Evolutionary conservation across 176 grass and related monocot species (phyloP), one percentile per base, ranked within the genome.

Genomic region (Sorghum bicolor): DNA sequence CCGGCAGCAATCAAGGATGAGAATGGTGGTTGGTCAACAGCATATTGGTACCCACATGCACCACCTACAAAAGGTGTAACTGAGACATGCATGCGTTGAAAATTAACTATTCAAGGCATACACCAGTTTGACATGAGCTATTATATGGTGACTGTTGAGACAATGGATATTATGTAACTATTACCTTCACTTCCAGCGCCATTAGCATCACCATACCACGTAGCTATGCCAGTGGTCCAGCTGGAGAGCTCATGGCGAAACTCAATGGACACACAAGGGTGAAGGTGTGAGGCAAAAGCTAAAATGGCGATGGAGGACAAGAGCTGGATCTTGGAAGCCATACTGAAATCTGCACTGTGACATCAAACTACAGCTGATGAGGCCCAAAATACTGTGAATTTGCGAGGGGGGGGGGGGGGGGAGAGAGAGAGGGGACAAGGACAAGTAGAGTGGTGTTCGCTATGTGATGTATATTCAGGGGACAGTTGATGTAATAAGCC

Each of bases 1-100:
- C 94, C 94, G 0, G 94, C 94, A 9, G 94, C 89, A 44, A 94
- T 91, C 88, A 94, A 81, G 83, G 92, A 92, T 3, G 90, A 92
- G 73, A 97, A 92, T 0, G 94, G 94, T 0, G 86, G 80, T 30
- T 86, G 61, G 10, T 91, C 92, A 2, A 97, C 94, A n/a, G 90
- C 92, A 62, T 81, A 78, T 57, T 87, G 89, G 72, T 92, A 97
- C 4, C 94, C 94, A 64, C 94, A 94, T 24, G 92, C 94, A 83
- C 94, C 94, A 80, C 95, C 95, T 94, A 77, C 64, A 67, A 22
- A 69, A 32, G 20, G 73, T 31, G 12, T 55, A 75, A 55, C 31
- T 74, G 41, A 74, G 70, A 64, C 20, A 81, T 33, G 37, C 47
- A 82, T 39, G 29, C 45, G 55, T 67, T 22, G 55, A 8, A 70